A percentile compares a stretch with the other conserved stretches of the same genome.
phyloP scores from a whole-genome alignment of 83 land plant genomes.

The Isoetes engelmannii region DNA sequence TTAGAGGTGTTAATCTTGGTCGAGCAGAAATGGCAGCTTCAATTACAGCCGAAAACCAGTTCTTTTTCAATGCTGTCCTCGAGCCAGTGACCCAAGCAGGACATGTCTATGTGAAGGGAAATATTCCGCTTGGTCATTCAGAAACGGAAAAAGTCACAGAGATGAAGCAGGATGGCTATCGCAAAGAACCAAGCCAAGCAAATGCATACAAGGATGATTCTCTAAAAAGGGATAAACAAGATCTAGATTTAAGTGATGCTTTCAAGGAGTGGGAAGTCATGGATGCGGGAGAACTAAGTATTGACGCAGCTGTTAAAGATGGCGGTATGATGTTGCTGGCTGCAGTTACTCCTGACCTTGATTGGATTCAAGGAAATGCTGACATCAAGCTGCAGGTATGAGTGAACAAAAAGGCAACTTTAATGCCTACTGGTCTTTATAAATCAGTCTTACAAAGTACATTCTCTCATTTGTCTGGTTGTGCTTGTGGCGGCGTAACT shows the following conservation, averaged over 20 bases:
- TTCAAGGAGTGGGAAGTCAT: constrained; percentile 63
- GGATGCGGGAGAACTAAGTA: constrained; percentile 76
- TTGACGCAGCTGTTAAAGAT: constrained; percentile 96
- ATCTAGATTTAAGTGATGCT: constrained; percentile 23
- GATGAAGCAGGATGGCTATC: constrained; percentile 1
- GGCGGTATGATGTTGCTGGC: constrained; percentile 98
- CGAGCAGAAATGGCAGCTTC: constrained; percentile 93
- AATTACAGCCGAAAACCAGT: constrained; percentile 73
- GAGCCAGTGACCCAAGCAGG: constrained; percentile 86
- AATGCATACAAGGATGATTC: constrained; percentile 39
- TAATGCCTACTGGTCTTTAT: too few species aligned
- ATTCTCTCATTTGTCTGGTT: not conserved
- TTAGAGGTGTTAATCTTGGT: constrained; percentile 91
- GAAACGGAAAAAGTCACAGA: constrained; percentile 8
- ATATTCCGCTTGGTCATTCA: constrained; percentile 67
- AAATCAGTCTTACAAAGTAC: too few species aligned
- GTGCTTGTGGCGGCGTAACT: not conserved
- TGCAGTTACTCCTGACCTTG: constrained; percentile 75
- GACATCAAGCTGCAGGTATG: constrained; percentile 76
- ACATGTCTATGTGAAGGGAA: constrained; percentile 89
- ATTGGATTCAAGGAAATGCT: constrained; percentile 96
- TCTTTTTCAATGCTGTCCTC: constrained; percentile 92
- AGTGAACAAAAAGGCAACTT: too few species aligned
- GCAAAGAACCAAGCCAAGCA: constrained; percentile 23
- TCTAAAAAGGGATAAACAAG: constrained; percentile 55